phyloP scores from a whole-genome alignment of 805 yeast species.

The Suhomyces sp. region DNA sequence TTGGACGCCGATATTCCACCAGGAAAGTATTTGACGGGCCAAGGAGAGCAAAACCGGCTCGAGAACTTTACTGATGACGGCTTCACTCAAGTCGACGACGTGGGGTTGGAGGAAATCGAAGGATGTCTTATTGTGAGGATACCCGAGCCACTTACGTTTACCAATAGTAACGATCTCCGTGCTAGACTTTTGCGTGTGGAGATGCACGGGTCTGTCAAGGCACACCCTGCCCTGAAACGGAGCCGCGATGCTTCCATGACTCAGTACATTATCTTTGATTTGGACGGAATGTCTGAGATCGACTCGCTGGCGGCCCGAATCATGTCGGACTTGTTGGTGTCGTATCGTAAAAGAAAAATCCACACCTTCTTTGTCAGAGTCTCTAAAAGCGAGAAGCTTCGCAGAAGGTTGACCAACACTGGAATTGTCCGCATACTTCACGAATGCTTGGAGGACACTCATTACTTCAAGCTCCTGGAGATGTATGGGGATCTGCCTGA shows the following conservation, averaged over 20 bases:
- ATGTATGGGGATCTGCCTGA: conserved; percentile 4
- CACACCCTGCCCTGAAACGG: conserved; percentile 41
- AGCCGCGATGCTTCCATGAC: conserved; percentile 38
- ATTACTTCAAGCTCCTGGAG: conserved; percentile 15
- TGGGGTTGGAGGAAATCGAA: conserved; percentile 41
- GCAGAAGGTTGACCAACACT: conserved; percentile 26
- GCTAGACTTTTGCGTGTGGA: conserved; percentile 39
- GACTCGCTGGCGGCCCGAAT: conserved; percentile 44
- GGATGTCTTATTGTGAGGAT: conserved; percentile 43
- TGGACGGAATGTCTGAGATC: conserved; percentile 40
- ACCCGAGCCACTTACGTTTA: conserved; percentile 44
- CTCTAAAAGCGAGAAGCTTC: conserved; percentile 19
- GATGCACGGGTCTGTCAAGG: conserved; percentile 41
- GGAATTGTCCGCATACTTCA: conserved; percentile 28
- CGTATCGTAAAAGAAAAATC: conserved; percentile 31
- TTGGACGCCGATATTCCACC: conserved; percentile 37
- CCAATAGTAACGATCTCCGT: conserved; percentile 39
- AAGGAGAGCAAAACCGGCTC: conserved; percentile 7
- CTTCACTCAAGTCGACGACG: conserved; percentile 33
- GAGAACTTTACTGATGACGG: conserved; percentile 35
- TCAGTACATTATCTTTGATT: conserved; percentile 38
- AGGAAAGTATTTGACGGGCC: background rate
- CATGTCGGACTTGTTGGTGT: conserved; percentile 24
- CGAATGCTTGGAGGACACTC: conserved; percentile 22
- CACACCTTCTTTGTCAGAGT: conserved; percentile 37